phyloP scores from a whole-genome alignment of 2,329 filamentous ascomycete genomes.

The Clarireedia hainanense region DNA sequence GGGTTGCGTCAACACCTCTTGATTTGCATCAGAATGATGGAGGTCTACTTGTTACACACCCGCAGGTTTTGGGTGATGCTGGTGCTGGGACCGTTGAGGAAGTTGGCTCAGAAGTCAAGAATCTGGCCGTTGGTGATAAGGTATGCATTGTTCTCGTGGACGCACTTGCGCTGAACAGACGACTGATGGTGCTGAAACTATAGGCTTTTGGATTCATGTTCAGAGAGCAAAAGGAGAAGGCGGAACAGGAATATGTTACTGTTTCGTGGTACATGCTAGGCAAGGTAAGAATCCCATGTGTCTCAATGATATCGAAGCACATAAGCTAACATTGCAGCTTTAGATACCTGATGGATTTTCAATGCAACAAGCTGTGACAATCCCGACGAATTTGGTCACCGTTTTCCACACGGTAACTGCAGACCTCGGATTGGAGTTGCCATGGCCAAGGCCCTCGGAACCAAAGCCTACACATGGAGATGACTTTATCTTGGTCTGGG shows the following conservation, averaged over 20 bases:
- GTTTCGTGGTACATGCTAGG: background rate
- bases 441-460: background rate
- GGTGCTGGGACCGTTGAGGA: background rate
- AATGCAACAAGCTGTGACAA: background rate
- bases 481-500: background rate
- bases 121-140: background rate
- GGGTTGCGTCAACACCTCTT: background rate
- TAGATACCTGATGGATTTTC: background rate
- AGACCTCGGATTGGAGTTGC: background rate
- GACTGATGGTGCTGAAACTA: background rate
- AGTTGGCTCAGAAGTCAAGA: background rate
- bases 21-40: slow-evolving; percentile 1
- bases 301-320: too few relatives aligned
- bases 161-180: background rate
- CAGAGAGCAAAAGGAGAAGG: background rate
- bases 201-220: background rate
- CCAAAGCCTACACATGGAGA: background rate
- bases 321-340: too few relatives aligned
- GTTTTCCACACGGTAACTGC: background rate
- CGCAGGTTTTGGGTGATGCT: background rate
- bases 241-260: background rate
- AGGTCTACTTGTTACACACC: background rate
- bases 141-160: background rate
- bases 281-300: background rate
- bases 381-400: background rate